These are phyloP conservation scores for Letharia lupina DNA, from an alignment of 495 filamentous ascomycete species.

Conservation along the genomic window DNA sequence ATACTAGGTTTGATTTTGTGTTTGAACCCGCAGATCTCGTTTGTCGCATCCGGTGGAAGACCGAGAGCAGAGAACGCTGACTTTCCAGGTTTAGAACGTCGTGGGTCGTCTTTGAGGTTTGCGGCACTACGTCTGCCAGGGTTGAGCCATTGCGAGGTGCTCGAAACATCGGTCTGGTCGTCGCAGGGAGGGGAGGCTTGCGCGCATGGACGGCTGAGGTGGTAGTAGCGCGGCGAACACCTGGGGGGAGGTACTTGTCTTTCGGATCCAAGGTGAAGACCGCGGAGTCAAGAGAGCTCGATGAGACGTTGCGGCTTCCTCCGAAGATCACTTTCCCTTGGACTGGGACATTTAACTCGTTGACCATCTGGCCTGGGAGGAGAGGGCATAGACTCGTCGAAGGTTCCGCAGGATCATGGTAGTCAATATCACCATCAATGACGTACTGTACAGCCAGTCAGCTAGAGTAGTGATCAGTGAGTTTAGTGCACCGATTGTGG, in stretches of 20 bases:
- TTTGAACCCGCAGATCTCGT: slow-evolving; percentile 23
- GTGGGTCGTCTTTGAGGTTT: neutral
- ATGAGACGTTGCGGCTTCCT: slow-evolving; percentile 31
- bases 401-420: slow-evolving; percentile 58
- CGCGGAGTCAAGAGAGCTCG: slow-evolving; percentile 36
- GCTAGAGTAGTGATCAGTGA: slow-evolving; percentile 9
- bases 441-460: slow-evolving; percentile 53
- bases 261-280: slow-evolving; percentile 69
- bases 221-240: slow-evolving; percentile 35
- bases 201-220: slow-evolving; percentile 31
- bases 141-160: neutral
- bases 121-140: neutral
- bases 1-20: slow-evolving; percentile 6
- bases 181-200: slow-evolving; percentile 10
- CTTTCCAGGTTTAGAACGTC: neutral
- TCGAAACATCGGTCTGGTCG: neutral
- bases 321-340: slow-evolving; percentile 46
- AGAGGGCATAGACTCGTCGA: slow-evolving; percentile 75
- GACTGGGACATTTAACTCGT: slow-evolving; percentile 70
- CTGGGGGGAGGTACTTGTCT: slow-evolving; percentile 57
- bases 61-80: slow-evolving; percentile 19
- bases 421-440: slow-evolving; percentile 65
- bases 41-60: slow-evolving; percentile 21
- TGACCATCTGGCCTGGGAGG: slow-evolving; percentile 76
- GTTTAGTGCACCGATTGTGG: neutral